Base-by-base conservation (phyloP, 1,284 basidiomycete genomes). In the Puccinia horiana region DNA sequence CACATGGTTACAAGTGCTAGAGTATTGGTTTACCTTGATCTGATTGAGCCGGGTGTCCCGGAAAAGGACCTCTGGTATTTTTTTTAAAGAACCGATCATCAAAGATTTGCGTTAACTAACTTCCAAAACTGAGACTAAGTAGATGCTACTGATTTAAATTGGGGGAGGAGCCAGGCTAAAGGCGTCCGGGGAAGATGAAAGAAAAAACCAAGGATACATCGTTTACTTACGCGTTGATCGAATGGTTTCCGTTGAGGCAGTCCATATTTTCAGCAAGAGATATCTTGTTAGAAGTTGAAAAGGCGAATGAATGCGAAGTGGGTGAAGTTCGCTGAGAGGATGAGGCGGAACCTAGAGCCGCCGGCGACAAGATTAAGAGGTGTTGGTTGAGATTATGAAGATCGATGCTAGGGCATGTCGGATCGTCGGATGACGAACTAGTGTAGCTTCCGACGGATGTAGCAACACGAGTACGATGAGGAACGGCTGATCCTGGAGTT, bases 11-110 rank as follows among this genome's bases (percentile, higher is more conserved):
- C 20, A 16, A 65, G 63, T 18, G 63, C 37, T 65, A 42, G 63
- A 65, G 35, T 37, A 65, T 65, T 18, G 37, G 63, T 65, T 65
- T 65, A 65, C 63, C 63, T 65, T 65, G 63, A 12, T 65, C 37
- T 65, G 63, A 42, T 23, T 37, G 16, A 35, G 35, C 63, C 37
- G 32, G 8, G 63, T 65, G 35, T 42, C 5, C 63, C 63, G 18
- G 23, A 20, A 9, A 42, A 65, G 63, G 35, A 40, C 14, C 63
- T 20, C 63, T 63, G 58, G 29, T 63, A 2, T 63, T 63, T 63
- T 35, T 63, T 65, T 65, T 40, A 2, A 65, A 65, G 37, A 65
- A 65, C 40, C 20, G 14, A 65, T 18, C 37, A 65, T 40, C 63
- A 65, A 65, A 40, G 32, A 20, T 37, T 65, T 23, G 11, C 37